Evolutionary conservation across 306 rosid species (phyloP).

Genomic region (Leucaena leucocephala): DNA sequence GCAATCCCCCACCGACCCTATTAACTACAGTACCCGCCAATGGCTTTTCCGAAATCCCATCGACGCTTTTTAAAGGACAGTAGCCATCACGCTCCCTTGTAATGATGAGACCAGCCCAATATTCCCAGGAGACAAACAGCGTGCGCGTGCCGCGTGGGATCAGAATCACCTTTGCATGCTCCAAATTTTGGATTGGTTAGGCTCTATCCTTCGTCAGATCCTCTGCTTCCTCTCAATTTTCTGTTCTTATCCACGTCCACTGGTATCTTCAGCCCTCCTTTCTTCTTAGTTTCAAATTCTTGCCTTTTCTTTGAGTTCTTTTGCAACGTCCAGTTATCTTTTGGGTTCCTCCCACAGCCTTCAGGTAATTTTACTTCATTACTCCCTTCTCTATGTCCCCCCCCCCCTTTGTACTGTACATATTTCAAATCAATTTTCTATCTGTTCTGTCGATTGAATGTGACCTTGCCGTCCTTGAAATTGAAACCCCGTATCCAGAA

Average conservation of each 20-base stretch:
- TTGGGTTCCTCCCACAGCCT: neutral
- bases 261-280: neutral
- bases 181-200: slow-evolving; percentile 1
- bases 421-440: neutral
- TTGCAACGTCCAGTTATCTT: neutral
- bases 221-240: neutral
- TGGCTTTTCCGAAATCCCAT: slow-evolving; percentile 5
- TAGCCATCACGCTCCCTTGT: neutral
- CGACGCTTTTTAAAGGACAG: neutral
- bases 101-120: neutral
- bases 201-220: neutral
- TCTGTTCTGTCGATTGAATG: neutral
- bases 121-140: neutral
- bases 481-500: neutral
- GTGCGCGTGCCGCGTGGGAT: slow-evolving; percentile 26
- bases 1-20: neutral
- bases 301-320: neutral
- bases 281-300: neutral
- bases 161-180: neutral
- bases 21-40: slow-evolving; percentile 35
- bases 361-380: slow-evolving; percentile 4
- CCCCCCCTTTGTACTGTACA: too few relatives aligned
- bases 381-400: neutral
- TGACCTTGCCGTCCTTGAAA: neutral
- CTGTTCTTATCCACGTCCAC: neutral